Base-by-base conservation (phyloP, 352 stramenopile genomes). In the Aphanomyces stellatus region DNA sequence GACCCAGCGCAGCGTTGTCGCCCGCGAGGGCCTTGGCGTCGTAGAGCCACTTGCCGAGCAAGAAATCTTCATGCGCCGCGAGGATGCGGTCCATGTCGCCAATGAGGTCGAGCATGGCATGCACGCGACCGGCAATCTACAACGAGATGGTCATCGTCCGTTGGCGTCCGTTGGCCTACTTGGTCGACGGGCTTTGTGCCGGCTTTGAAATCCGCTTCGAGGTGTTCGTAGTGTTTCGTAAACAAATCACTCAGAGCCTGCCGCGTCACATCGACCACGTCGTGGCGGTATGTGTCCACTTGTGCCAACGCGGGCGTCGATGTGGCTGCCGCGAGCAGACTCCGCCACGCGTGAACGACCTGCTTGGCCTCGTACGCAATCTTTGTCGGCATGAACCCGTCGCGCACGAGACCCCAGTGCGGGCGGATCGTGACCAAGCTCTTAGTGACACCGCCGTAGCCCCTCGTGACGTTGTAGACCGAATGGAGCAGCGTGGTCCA, bases 241-340 rank as follows among this genome's bases (percentile, higher is more conserved):
- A 93, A 69, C 25, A 79, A 67, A 51, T 93, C 80, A 46, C 80
- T 90, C 11, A 91, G 43, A 31, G 79, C 87, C 62, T 93, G 82
- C 1, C 82, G 80, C 17, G 85, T 88, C n/a, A 93, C 73, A 48
- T 93, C 85, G 2, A 88, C 80, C n/a, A 91, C 65, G 62, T 93
- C 85, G 46, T 93, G 81, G 17, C 76, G 80, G 51, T 82, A 93
- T 3, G 78, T 79, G 46, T 88, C 81, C 4, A 85, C 51, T 8
- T 61, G 33, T 2, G 65, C 72, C 2, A 93, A 71, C 15, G 76
- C 74, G 1, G 65, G 49, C 0, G 76, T 71, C 27, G 34, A 42
- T 0, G 42, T 22, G 3, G 46, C 59, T n/a, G 80, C 79, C 10
- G 71, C 41, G 5, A 91, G 66, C 33, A 93, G 53, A 15, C 79